phyloP scores from a whole-genome alignment of 2,329 filamentous ascomycete species.

The Ascochyta pisi region DNA sequence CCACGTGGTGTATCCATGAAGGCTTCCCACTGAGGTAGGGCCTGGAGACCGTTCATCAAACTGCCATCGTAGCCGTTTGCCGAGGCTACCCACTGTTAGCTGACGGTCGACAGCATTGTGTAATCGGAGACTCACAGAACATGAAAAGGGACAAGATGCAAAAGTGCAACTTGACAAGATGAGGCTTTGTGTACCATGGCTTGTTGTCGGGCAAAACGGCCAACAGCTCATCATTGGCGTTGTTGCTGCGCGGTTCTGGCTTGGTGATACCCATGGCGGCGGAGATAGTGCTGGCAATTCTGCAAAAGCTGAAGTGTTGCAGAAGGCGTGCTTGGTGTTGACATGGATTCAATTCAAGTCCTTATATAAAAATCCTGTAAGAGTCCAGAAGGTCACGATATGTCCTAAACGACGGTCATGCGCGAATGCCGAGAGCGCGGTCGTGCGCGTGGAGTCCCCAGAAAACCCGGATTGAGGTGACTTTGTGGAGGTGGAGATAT shows the following conservation, averaged over 20 bases:
- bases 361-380: background rate
- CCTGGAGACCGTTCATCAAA: slow-evolving; percentile 40
- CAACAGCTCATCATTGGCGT: slow-evolving; percentile 2
- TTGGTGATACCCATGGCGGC: slow-evolving; percentile 4
- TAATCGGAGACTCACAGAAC: slow-evolving; percentile 7
- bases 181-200: slow-evolving; percentile 13
- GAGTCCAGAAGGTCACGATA: background rate
- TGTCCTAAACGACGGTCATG: background rate
- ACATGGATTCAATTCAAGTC: background rate
- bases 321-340: background rate
- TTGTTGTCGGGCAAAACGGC: slow-evolving; percentile 15
- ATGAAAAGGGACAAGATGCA: slow-evolving; percentile 11
- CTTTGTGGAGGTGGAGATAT: background rate
- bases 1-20: slow-evolving; percentile 28
- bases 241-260: background rate
- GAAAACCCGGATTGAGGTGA: background rate
- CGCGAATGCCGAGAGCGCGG: background rate
- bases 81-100: slow-evolving; percentile 10
- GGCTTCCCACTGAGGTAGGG: slow-evolving; percentile 24
- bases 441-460: background rate
- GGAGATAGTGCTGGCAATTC: background rate
- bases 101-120: background rate
- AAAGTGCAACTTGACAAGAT: slow-evolving; percentile 20
- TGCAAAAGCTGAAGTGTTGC: background rate
- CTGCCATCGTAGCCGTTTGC: slow-evolving; percentile 39